Evolutionary conservation across 345 rosid species (phyloP).

Genomic region (Sisymbrium irio): DNA sequence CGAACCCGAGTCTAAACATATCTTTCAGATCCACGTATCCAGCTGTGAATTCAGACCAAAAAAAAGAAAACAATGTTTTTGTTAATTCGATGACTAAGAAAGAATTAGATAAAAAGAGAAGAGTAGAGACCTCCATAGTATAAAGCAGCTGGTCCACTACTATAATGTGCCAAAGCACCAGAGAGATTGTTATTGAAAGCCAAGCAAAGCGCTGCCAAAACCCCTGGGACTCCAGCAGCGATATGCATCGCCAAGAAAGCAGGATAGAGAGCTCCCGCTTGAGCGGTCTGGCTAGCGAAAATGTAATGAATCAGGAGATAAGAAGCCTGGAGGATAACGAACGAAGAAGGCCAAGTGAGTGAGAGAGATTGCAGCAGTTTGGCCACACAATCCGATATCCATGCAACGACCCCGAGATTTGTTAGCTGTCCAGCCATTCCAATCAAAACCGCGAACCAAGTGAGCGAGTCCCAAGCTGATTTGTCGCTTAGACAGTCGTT

Average conservation of each 20-base stretch:
- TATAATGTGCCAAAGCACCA: constrained; percentile 86
- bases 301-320: constrained; percentile 86
- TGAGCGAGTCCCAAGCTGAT: constrained; percentile 95
- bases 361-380: constrained; percentile 61
- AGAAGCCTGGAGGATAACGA: constrained; percentile 76
- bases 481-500: constrained; percentile 90
- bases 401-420: constrained; percentile 70
- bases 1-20: constrained; percentile 75
- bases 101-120: background rate
- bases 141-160: constrained; percentile 96
- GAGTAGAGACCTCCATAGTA: constrained; percentile 73
- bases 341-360: constrained; percentile 83
- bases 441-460: constrained; percentile 90
- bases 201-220: constrained; percentile 75
- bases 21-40: constrained; percentile 84
- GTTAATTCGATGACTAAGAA: background rate
- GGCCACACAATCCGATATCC: constrained; percentile 84
- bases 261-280: constrained; percentile 84
- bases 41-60: constrained; percentile 46
- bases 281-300: constrained; percentile 94
- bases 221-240: constrained; percentile 84
- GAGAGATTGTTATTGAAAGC: constrained; percentile 87
- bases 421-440: constrained; percentile 97
- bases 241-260: constrained; percentile 94
- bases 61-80: background rate